Percentiles rank a stretch among this genome's conserved stretches.
These are phyloP conservation scores for Stagonosporopsis vannaccii DNA, from an alignment of 2,329 filamentous ascomycete genomes.

Conservation along the genomic window DNA sequence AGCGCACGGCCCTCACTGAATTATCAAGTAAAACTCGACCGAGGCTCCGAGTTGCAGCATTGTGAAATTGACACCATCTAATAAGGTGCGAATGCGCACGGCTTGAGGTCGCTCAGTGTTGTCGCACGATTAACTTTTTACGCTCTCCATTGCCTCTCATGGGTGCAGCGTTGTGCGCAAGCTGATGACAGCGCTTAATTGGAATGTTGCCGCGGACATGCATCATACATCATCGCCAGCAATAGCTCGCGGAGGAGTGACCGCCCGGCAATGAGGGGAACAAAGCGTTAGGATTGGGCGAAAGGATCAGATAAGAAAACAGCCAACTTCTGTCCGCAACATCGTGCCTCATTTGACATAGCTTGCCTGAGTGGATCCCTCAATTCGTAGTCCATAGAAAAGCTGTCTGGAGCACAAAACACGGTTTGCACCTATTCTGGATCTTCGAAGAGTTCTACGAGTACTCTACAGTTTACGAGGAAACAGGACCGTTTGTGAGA, in stretches of 20 bases:
- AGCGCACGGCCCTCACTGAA: constrained; percentile 7
- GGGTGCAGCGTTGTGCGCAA: background rate
- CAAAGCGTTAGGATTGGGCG: constrained; percentile 13
- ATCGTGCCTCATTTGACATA: background rate
- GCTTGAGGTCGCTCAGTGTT: background rate
- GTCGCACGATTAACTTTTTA: background rate
- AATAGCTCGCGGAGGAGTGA: constrained; percentile 26
- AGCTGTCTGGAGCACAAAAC: too few relatives aligned
- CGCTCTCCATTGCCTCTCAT: background rate
- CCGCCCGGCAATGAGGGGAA: constrained; percentile 24
- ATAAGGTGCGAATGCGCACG: background rate
- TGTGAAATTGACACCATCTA: background rate
- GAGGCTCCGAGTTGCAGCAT: constrained; percentile 8
- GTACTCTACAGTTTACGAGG: background rate
- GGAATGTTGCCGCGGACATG: constrained; percentile 18
- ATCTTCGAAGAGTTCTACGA: too few relatives aligned
- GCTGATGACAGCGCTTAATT: constrained; percentile 2
- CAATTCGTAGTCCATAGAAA: background rate
- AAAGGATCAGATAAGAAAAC: constrained; percentile 41
- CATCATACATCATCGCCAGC: constrained; percentile 23
- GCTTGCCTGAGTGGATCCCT: background rate
- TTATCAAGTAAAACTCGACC: constrained; percentile 6
- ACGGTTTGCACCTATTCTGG: background rate
- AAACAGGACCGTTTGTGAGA: background rate
- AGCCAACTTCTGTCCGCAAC: constrained; percentile 32